Evolutionary conservation across 2,329 filamentous ascomycete genomes (phyloP), one percentile per base, ranked within the genome.

Genomic region (Pseudofabraea citricarpa): DNA sequence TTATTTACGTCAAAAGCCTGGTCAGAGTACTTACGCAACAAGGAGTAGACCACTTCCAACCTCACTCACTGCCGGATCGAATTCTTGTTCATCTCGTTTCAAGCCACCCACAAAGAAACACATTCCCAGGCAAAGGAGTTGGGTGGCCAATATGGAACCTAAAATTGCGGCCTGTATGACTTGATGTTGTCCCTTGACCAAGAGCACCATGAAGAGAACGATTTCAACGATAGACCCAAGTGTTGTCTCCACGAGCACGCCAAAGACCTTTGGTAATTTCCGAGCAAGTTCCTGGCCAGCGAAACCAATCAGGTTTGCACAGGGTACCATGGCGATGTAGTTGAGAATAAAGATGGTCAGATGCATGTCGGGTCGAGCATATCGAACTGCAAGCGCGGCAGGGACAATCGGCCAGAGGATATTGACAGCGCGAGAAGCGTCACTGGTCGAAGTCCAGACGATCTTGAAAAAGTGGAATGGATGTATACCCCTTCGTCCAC

Each of bases 151-250:
- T 35, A 94, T 85, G 0, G 87, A 91, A 26, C 89, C 88, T 0
- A 94, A 68, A 43, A 94, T 90, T 20, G 89, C 88, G 41, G 87
- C 87, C 58, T 88, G 80, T 54, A 94, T 87, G 53, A 93, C 85
- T n/a, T 75, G 72, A 47, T 84, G 81, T 61, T 70, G 64, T 40
- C 70, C 52, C 2, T 69, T 63, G 9, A 61, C 62, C 4, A 93
- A 72, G 35, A 94, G 67, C 2, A 90, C 77, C 70, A 91, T 84
- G 65, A 94, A 93, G 22, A 94, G 68, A 36, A 94, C 77, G 44
- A 94, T 83, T 60, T 95, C 88, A 41, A 93, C 87, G 8, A 90
- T 66, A 1, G 85, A 87, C 2, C 85, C 86, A 40, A 90, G 63
- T 54, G 76, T 79, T 2, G 75, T 80, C 56, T 83, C 78, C 13